phyloP scores from a whole-genome alignment of 2,329 filamentous ascomycete genomes.

The Graphilbum fragrans region DNA sequence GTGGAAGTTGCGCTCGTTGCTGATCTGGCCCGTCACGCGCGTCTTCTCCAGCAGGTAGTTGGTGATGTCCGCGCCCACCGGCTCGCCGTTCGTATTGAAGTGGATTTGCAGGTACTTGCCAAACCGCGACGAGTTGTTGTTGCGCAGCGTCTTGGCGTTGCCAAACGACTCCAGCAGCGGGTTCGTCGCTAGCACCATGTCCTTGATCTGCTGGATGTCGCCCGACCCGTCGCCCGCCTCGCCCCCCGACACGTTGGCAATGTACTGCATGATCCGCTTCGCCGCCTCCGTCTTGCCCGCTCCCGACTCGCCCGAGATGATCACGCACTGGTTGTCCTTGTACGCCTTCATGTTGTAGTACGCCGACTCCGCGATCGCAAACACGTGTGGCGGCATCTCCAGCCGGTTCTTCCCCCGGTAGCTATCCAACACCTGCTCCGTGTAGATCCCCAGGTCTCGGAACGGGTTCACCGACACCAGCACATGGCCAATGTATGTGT shows the following conservation, averaged over 20 bases:
- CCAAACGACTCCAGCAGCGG: slow-evolving; percentile 94
- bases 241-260: slow-evolving; percentile 80
- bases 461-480: slow-evolving; percentile 98
- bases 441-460: slow-evolving; percentile 94
- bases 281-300: slow-evolving; percentile 97
- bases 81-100: slow-evolving; percentile 85
- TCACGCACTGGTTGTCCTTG: slow-evolving; percentile 97
- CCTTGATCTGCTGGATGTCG: slow-evolving; percentile 92
- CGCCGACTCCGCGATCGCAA: slow-evolving; percentile 86
- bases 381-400: slow-evolving; percentile 91
- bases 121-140: slow-evolving; percentile 98
- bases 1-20: slow-evolving; percentile 94
- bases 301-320: slow-evolving; percentile 96
- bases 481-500: slow-evolving; percentile 99
- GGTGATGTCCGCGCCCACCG: slow-evolving; percentile 92
- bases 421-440: slow-evolving; percentile 80
- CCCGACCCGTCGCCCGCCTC: slow-evolving; percentile 40
- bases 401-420: slow-evolving; percentile 96
- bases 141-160: slow-evolving; percentile 93
- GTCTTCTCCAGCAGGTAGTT: slow-evolving; percentile 96
- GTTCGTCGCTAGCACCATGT: slow-evolving; percentile 98
- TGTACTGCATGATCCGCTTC: slow-evolving; percentile 99
- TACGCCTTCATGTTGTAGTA: slow-evolving; percentile 99
- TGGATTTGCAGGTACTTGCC: slow-evolving; percentile 97
- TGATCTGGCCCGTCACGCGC: slow-evolving; percentile 87